These are phyloP conservation scores for Aspergillus amoenus DNA, from an alignment of 2,329 filamentous ascomycete genomes.

Conservation along the genomic window DNA sequence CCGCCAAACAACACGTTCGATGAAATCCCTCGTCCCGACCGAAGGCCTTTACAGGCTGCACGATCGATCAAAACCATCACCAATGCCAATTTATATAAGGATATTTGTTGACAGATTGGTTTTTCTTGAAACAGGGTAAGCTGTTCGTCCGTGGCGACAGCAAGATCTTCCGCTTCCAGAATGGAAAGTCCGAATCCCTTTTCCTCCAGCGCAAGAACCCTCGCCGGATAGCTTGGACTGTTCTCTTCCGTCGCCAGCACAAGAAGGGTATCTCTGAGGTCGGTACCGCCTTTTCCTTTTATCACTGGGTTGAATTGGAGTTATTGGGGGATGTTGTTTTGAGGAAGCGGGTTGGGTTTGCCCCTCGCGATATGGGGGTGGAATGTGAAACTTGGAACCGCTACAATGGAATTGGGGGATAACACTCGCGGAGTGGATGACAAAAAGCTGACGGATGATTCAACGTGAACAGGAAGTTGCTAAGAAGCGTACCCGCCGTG, in stretches of 20 bases:
- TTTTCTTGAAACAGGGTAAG: slow-evolving; percentile 72
- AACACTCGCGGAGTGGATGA: not conserved
- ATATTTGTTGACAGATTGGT: slow-evolving; percentile 26
- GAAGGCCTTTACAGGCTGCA: not conserved
- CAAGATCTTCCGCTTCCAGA: slow-evolving; percentile 99
- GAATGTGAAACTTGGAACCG: not conserved
- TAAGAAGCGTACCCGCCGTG: slow-evolving; percentile 98
- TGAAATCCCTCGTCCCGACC: slow-evolving; percentile 6
- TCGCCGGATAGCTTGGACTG: slow-evolving; percentile 97
- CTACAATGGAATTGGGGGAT: not conserved
- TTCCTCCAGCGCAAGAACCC: slow-evolving; percentile 99
- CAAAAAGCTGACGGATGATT: slow-evolving; percentile 29
- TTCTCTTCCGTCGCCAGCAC: slow-evolving; percentile 97
- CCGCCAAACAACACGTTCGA: slow-evolving; percentile 10
- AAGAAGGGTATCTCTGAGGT: slow-evolving; percentile 99
- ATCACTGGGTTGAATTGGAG: slow-evolving; percentile 20
- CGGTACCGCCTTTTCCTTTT: slow-evolving; percentile 47
- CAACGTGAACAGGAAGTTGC: slow-evolving; percentile 78
- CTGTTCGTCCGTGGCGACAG: slow-evolving; percentile 99
- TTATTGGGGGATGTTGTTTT: slow-evolving; percentile 14
- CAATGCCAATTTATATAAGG: slow-evolving; percentile 7
- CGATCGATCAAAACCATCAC: not conserved
- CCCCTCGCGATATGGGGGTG: not conserved
- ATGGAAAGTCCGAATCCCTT: slow-evolving; percentile 98
- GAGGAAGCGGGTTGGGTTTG: slow-evolving; percentile 2